phyloP scores from a whole-genome alignment of 1,284 basidiomycete genomes.

The Fomitiporia mediterranea region DNA sequence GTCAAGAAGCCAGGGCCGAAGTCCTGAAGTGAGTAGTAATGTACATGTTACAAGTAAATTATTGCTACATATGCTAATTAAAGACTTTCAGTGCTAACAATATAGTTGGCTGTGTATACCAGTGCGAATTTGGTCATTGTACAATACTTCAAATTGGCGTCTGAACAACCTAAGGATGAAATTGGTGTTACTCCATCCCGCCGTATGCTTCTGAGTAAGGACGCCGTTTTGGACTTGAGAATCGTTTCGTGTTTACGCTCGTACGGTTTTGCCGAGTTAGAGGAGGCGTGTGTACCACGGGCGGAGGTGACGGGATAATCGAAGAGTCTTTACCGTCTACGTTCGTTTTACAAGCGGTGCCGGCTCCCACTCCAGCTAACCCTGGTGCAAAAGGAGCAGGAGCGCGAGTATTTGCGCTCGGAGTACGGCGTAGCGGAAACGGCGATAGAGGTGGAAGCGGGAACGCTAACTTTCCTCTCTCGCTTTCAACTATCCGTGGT shows the following conservation, averaged over 20 bases:
- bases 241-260: not conserved
- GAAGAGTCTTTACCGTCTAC: not conserved
- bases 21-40: not conserved
- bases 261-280: too few relatives aligned
- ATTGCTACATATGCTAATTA: not conserved
- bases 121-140: not conserved
- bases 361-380: not conserved
- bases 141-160: not conserved
- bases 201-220: conserved; percentile 11
- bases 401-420: conserved; percentile 5
- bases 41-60: not conserved
- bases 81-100: not conserved
- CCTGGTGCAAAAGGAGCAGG: not conserved
- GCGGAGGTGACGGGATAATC: conserved; percentile 11
- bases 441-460: conserved; percentile 17
- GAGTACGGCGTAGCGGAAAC: conserved; percentile 10
- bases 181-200: conserved; percentile 8
- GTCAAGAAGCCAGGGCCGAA: not conserved
- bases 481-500: not conserved
- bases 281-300: not conserved
- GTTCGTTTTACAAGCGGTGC: not conserved
- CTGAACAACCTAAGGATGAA: not conserved
- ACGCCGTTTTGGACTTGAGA: not conserved
- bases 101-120: not conserved
- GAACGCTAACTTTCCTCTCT: conserved; percentile 5